These are phyloP conservation scores for Diphasiastrum complanatum DNA, from an alignment of 83 land plant species.

Conservation along the genomic window DNA sequence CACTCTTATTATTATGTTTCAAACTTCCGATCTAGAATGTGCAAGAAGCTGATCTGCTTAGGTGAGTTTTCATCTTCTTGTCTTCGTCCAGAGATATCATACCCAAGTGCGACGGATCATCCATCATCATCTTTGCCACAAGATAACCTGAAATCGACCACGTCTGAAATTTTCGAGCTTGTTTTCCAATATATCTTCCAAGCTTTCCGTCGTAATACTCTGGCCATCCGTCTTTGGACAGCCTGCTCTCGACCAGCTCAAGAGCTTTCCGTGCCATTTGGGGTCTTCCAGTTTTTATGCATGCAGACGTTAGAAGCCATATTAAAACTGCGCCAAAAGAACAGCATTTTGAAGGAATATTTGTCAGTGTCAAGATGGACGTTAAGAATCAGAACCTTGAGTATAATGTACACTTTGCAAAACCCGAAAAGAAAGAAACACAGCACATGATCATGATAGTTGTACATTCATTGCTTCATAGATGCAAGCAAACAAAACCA, in stretches of 20 bases:
- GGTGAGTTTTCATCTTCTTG: neutral
- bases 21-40: no score
- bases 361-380: no score
- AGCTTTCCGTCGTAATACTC: slow-evolving; percentile 4
- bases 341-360: no score
- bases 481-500: no score
- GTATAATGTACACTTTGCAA: no score
- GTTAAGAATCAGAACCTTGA: no score
- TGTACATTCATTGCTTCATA: no score
- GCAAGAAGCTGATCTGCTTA: neutral
- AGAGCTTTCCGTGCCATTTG: neutral
- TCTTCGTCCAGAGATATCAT: neutral
- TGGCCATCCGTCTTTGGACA: slow-evolving; percentile 3
- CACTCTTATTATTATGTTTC: no score
- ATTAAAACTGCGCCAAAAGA: neutral
- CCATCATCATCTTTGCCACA: slow-evolving; percentile 1
- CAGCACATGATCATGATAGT: no score
- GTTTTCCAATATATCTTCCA: neutral
- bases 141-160: neutral
- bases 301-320: neutral
- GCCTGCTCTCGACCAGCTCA: neutral
- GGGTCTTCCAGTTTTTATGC: neutral
- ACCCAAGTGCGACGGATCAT: neutral
- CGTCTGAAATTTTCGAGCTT: neutral
- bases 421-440: no score